Percentiles rank a stretch among this genome's conserved stretches.
phyloP scores from a whole-genome alignment of 2,329 filamentous ascomycete species.

The Calonectria hongkongensis region DNA sequence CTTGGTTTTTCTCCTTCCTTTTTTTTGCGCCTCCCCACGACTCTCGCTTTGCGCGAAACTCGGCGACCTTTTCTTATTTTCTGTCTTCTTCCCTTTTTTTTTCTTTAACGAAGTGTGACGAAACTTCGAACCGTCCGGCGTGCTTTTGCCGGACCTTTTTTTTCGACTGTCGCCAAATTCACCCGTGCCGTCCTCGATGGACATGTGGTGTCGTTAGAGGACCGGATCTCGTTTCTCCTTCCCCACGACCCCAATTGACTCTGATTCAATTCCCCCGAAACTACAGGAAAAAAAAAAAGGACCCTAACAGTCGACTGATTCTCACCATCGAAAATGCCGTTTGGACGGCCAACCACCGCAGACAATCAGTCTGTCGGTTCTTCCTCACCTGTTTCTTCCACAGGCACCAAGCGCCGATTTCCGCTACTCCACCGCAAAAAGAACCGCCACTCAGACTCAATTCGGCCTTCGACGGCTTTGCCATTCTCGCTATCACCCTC shows the following conservation, averaged over 20 bases:
- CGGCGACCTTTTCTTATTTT: conserved; percentile 32
- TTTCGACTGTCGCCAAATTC: conserved; percentile 24
- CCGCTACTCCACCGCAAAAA: conserved; percentile 56
- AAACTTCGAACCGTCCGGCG: conserved; percentile 14
- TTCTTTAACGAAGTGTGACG: conserved; percentile 21
- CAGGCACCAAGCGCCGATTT: conserved; percentile 57
- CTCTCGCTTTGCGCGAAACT: conserved; percentile 29
- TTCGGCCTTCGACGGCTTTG: conserved; percentile 47
- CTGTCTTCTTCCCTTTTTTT: conserved; percentile 34
- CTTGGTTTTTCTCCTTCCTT: conserved; percentile 33
- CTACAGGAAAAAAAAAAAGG: conserved; percentile 17
- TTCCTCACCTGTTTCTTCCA: conserved; percentile 48
- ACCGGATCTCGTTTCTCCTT: conserved; percentile 35
- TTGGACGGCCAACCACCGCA: conserved; percentile 54
- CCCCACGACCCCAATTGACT: conserved; percentile 19
- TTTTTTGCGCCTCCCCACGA: conserved; percentile 31
- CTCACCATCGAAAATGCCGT: conserved; percentile 49
- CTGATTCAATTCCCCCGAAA: conserved; percentile 19
- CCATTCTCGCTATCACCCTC: conserved; percentile 37
- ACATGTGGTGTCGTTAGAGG: conserved; percentile 45
- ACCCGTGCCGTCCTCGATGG: conserved; percentile 43
- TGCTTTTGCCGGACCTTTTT: not conserved
- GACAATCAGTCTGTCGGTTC: conserved; percentile 51
- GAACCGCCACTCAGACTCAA: conserved; percentile 49
- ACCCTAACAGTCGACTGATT: conserved; percentile 29